A percentile compares a stretch with the other conserved stretches of the same genome.
Conservation (phyloP, 2,329 filamentous ascomycete genomes). For the Penicillium concentricum region DNA sequence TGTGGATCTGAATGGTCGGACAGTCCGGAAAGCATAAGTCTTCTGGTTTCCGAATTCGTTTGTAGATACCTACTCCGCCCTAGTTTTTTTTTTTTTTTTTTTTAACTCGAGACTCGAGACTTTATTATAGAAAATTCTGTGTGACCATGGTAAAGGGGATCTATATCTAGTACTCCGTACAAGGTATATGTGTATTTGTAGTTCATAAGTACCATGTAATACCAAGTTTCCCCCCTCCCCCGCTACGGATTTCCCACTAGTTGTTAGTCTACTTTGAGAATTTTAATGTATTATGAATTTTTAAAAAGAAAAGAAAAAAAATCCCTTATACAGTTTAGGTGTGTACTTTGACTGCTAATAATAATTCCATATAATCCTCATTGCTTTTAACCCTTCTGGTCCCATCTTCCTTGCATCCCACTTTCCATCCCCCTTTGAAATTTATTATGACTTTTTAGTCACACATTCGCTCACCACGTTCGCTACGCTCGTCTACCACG, state of each 20-base stretch:
- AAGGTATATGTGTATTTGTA: too few species aligned
- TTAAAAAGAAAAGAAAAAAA: constrained; percentile 9
- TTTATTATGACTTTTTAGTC: constrained; percentile 34
- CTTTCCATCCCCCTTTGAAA: constrained; percentile 13
- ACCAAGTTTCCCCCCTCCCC: constrained; percentile 20
- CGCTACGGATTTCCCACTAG: constrained; percentile 30
- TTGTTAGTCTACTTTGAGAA: not conserved
- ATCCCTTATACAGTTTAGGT: constrained; percentile 22
- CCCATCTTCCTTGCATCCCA: constrained; percentile 20
- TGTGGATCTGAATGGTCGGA: constrained; percentile 16
- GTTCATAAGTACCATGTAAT: too few species aligned
- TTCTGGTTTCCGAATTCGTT: constrained; percentile 8
- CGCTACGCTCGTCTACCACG: constrained; percentile 41
- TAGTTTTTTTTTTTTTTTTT: not conserved
- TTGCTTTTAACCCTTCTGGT: constrained; percentile 29
- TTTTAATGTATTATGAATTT: not conserved
- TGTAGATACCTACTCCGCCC: not conserved
- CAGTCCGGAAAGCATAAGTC: constrained; percentile 14
- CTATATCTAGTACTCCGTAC: too few species aligned
- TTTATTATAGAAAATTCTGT: too few species aligned
- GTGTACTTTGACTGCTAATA: constrained; percentile 28
- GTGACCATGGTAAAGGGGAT: constrained; percentile 4
- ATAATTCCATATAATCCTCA: constrained; percentile 23
- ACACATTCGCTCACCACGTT: constrained; percentile 39
- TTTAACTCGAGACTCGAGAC: not conserved